Percentiles rank a stretch among this genome's conserved stretches.
Evolutionary conservation across 192 early-diverging fungal species (phyloP).

Genomic region (Linnemannia zychae): DNA sequence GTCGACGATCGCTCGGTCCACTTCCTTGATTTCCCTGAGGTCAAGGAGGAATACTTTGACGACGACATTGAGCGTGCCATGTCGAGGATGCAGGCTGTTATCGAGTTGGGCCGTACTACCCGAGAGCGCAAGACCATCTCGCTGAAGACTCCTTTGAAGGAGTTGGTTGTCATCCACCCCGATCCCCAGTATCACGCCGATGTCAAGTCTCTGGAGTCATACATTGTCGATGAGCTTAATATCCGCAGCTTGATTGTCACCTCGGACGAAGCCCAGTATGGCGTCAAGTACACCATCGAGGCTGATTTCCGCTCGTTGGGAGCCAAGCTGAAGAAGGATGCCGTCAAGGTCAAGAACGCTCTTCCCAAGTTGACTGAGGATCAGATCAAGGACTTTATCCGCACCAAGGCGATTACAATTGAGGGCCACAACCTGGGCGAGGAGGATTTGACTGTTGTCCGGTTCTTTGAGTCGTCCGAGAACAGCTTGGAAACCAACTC

Average conservation of each 20-base stretch:
- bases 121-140: conserved; percentile 94
- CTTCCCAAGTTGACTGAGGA: conserved; percentile 80
- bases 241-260: conserved; percentile 90
- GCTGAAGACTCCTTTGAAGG: conserved; percentile 94
- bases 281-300: conserved; percentile 92
- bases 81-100: conserved; percentile 95
- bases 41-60: conserved; percentile 96
- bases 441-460: conserved; percentile 88
- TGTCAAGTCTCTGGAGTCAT: conserved; percentile 84
- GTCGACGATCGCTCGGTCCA: conserved; percentile 91
- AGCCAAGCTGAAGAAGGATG: conserved; percentile 90
- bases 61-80: conserved; percentile 95
- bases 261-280: conserved; percentile 90
- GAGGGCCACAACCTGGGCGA: conserved; percentile 84
- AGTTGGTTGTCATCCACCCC: conserved; percentile 92
- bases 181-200: conserved; percentile 91
- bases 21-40: conserved; percentile 95
- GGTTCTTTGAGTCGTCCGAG: conserved; percentile 83
- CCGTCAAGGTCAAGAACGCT: conserved; percentile 87
- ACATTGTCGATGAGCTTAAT: conserved; percentile 96
- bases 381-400: conserved; percentile 86
- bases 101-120: conserved; percentile 92
- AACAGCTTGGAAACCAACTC: conserved; percentile 81
- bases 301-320: conserved; percentile 94
- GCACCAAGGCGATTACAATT: conserved; percentile 74